These are phyloP conservation scores for Amanita pallidorosea DNA, from an alignment of 768 basidiomycete genomes.

Conservation along the genomic window DNA sequence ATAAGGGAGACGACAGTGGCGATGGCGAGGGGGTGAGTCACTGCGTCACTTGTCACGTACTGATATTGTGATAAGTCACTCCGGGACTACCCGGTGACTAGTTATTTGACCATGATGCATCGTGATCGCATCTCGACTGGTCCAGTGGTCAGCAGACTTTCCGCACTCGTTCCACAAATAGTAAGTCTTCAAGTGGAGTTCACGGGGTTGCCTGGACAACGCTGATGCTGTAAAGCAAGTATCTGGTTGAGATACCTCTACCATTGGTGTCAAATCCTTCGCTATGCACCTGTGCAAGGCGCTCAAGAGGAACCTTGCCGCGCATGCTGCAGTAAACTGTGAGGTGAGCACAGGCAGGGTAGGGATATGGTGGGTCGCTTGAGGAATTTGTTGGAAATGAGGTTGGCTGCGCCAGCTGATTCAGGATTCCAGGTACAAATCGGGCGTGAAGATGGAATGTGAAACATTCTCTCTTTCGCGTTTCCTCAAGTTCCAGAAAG, in stretches of 20 bases:
- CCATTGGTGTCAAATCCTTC: constrained; percentile 39
- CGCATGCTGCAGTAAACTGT: constrained; percentile 38
- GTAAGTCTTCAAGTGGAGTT: too few species aligned
- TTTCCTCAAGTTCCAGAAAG: too few species aligned
- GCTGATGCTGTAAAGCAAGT: constrained; percentile 25
- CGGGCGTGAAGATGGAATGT: too few species aligned
- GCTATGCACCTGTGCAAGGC: constrained; percentile 36
- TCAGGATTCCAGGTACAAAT: neutral
- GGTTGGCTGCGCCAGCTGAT: constrained; percentile 17
- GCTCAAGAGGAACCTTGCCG: constrained; percentile 45
- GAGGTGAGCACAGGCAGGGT: constrained; percentile 34
- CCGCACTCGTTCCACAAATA: constrained; percentile 39
- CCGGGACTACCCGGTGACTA: too few species aligned
- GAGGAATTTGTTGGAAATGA: constrained; percentile 29
- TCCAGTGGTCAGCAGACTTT: constrained; percentile 29
- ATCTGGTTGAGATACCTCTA: constrained; percentile 33
- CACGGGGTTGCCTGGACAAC: neutral
- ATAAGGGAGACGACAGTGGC: too few species aligned
- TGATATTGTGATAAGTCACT: too few species aligned
- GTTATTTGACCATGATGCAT: too few species aligned
- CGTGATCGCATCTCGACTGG: neutral
- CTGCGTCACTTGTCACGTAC: too few species aligned
- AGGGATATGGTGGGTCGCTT: constrained; percentile 40
- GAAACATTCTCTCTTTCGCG: too few species aligned
- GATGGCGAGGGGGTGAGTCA: too few species aligned